Conservation (phyloP, 164 flowering plant genomes). For the Macadamia integrifolia region DNA sequence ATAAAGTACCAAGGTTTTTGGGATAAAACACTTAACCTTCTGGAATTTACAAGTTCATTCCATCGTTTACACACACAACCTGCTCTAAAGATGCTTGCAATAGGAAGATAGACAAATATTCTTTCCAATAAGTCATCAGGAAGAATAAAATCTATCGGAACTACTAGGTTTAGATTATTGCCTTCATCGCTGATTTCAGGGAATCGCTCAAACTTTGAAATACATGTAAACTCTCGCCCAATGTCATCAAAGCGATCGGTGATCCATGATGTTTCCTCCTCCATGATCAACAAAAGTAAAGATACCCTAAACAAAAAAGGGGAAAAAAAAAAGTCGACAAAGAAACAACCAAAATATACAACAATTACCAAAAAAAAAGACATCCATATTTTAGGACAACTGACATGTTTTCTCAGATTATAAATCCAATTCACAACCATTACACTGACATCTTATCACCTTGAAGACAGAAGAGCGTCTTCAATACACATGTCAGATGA, state of each 20-base stretch:
- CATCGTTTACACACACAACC: conserved; percentile 85
- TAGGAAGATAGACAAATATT: conserved; percentile 66
- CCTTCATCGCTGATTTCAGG: conserved; percentile 43
- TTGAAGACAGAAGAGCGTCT: too few relatives aligned
- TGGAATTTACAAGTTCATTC: conserved; percentile 68
- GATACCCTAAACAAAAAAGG: not conserved
- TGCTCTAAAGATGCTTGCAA: conserved; percentile 80
- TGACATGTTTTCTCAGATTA: not conserved
- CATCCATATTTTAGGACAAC: not conserved
- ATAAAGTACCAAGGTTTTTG: conserved; percentile 94
- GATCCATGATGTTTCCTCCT: conserved; percentile 28
- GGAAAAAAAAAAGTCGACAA: not conserved
- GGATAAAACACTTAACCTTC: conserved; percentile 38
- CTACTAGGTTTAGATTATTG: conserved; percentile 21
- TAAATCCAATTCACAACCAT: not conserved
- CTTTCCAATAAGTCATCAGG: conserved; percentile 87
- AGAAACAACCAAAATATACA: not conserved
- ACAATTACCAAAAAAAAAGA: not conserved
- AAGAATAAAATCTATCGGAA: conserved; percentile 52
- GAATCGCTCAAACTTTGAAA: conserved; percentile 31
- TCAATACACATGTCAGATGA: not conserved
- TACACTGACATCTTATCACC: not conserved
- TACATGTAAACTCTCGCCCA: conserved; percentile 21
- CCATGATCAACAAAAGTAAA: conserved; percentile 17
- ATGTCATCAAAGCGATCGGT: conserved; percentile 4